phyloP scores from a whole-genome alignment of 176 grass and related monocot species.

The Ananas comosus region DNA sequence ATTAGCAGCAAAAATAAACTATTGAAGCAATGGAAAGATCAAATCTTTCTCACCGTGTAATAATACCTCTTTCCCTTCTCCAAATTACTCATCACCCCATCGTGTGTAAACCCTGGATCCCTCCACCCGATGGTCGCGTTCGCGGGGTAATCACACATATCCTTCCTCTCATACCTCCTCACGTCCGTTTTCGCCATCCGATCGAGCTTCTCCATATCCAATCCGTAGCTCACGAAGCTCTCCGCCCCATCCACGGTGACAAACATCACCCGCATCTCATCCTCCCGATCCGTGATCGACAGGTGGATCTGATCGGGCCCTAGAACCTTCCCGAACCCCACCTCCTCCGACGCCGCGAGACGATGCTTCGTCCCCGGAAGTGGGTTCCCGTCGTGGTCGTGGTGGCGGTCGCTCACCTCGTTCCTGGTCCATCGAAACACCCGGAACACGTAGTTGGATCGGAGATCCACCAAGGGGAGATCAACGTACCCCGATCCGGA shows the following conservation, averaged over 20 bases:
- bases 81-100: constrained; percentile 72
- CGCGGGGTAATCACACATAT: constrained; percentile 79
- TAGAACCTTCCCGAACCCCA: constrained; percentile 30
- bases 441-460: constrained; percentile 71
- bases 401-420: constrained; percentile 56
- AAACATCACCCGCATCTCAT: constrained; percentile 95
- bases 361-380: constrained; percentile 53
- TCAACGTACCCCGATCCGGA: constrained; percentile 41
- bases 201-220: constrained; percentile 24
- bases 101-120: constrained; percentile 92
- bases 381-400: constrained; percentile 71
- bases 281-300: constrained; percentile 51
- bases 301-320: constrained; percentile 71
- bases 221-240: constrained; percentile 62
- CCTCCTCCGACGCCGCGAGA: constrained; percentile 44
- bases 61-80: constrained; percentile 59
- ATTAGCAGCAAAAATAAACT: background rate
- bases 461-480: constrained; percentile 61
- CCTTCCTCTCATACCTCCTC: constrained; percentile 68
- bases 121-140: constrained; percentile 72
- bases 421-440: constrained; percentile 70
- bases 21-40: background rate
- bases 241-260: constrained; percentile 43
- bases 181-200: constrained; percentile 43
- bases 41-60: constrained; percentile 59